Conservation (phyloP, 2,329 filamentous ascomycete genomes). For the Volutella citrinella region DNA sequence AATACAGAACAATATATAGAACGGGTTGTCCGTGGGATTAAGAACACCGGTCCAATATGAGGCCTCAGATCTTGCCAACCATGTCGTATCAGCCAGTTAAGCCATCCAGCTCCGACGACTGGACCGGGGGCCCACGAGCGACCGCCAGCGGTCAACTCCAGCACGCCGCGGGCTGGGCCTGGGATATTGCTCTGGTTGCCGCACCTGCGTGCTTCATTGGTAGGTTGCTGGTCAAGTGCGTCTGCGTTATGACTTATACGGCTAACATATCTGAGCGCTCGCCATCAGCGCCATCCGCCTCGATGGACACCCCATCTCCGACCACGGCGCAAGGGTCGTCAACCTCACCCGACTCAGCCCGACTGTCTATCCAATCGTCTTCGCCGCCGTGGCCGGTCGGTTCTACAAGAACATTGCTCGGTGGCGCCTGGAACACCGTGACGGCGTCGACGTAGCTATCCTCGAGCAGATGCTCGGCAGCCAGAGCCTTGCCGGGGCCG, state of each 20-base stretch:
- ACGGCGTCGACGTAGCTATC: constrained; percentile 2
- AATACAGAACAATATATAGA: no score
- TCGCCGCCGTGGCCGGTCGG: constrained; percentile 6
- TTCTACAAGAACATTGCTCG: constrained; percentile 10
- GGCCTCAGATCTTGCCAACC: no score
- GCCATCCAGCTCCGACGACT: no score
- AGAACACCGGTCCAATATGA: no score
- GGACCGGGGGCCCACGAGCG: no score
- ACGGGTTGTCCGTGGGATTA: no score
- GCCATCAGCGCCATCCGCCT: background rate
- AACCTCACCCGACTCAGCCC: constrained; percentile 1
- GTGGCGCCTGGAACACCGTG: constrained; percentile 6
- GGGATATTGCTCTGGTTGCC: constrained; percentile 1
- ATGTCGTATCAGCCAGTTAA: no score
- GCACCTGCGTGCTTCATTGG: constrained; percentile 1
- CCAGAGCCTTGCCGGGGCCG: constrained; percentile 7
- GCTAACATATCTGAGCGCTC: background rate
- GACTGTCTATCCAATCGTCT: constrained; percentile 10
- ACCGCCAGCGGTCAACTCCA: no score
- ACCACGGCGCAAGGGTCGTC: background rate
- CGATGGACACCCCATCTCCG: background rate
- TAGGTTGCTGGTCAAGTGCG: no score
- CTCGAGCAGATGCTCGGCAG: constrained; percentile 14
- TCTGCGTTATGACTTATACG: no score
- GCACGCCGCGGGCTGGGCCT: no score